Base-by-base conservation (phyloP, 495 filamentous ascomycete genomes). In the Aspergillus avenaceus region DNA sequence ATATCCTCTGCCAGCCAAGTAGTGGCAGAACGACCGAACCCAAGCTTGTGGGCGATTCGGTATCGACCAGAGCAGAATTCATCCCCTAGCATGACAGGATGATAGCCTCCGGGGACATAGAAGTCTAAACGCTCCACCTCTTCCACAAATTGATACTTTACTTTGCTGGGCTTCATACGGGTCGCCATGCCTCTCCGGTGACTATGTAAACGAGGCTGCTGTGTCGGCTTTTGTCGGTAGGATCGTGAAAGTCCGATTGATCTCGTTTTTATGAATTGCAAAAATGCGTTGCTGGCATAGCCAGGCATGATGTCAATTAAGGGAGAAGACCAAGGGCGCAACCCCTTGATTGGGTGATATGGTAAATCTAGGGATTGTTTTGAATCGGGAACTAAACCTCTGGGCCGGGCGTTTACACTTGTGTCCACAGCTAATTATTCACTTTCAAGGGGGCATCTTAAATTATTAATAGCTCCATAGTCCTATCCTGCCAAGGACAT, bases 1-100 rank as follows among this genome's bases (percentile, higher is more conserved):
- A 53, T 47, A 53, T 72, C 66, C 25, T 49, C 51, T 22, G 58
- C 63, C 5, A 72, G 58, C 67, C 62, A 71, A 4, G 45, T 55
- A 14, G 66, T 70, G 47, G 66, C 68, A 46, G 59, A 70, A 11
- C 56, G 43, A 23, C 65, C 65, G 49, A 61, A 37, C n/a, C 66
- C 69, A 0, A 70, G 61, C 38, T 72, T 70, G 40, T 67, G 60
- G 42, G 67, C 50, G 13, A 69, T 53, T 25, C 53, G 56, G 58
- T 71, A 71, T 41, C 67, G 65, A 54, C 48, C 28, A 31, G 70
- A 54, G 11, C 26, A 28, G 50, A 70, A 60, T 2, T 55, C 46
- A 57, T 70, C 65, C 14, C 63, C 63, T 46, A 72, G 65, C 53
- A 47, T 14, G 8, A 72, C 36, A 12, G 61, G 60, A 46, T 65